phyloP scores from a whole-genome alignment of 768 basidiomycete genomes.

The Suillus tomentosus region DNA sequence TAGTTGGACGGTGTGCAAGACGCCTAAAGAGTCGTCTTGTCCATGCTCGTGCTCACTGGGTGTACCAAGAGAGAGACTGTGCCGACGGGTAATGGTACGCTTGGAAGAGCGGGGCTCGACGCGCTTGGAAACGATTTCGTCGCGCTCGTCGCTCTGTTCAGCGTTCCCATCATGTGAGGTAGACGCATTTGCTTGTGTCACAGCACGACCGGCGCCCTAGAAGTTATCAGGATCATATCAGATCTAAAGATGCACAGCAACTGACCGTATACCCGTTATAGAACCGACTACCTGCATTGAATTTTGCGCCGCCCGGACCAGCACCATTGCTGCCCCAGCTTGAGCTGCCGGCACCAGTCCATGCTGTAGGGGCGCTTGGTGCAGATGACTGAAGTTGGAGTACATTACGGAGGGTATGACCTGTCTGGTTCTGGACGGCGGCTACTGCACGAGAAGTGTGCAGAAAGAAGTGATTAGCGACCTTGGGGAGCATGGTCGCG shows the following conservation, averaged over 20 bases:
- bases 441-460: conserved; percentile 77
- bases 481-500: conserved; percentile 74
- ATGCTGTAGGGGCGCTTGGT: conserved; percentile 42
- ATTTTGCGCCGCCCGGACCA: conserved; percentile 73
- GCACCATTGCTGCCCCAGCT: conserved; percentile 59
- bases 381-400: conserved; percentile 63
- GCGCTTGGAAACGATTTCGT: conserved; percentile 45
- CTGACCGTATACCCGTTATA: conserved; percentile 68
- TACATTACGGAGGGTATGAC: conserved; percentile 73
- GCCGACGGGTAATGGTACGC: conserved; percentile 56
- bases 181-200: conserved; percentile 70
- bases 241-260: conserved; percentile 13
- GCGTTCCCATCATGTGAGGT: conserved; percentile 53
- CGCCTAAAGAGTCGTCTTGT: conserved; percentile 44
- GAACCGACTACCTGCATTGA: conserved; percentile 70
- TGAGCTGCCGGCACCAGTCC: conserved; percentile 45
- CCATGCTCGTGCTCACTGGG: conserved; percentile 41
- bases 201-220: conserved; percentile 68
- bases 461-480: conserved; percentile 76
- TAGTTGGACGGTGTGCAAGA: conserved; percentile 63
- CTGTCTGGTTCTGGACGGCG: conserved; percentile 70
- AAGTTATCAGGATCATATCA: conserved; percentile 12
- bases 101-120: conserved; percentile 34
- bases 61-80: conserved; percentile 55
- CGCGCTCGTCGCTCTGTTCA: conserved; percentile 57